A percentile compares a stretch with the other conserved stretches of the same genome.
Conservation (phyloP, 1,139 yeast species). For the Magnusiomyces starmeri region DNA sequence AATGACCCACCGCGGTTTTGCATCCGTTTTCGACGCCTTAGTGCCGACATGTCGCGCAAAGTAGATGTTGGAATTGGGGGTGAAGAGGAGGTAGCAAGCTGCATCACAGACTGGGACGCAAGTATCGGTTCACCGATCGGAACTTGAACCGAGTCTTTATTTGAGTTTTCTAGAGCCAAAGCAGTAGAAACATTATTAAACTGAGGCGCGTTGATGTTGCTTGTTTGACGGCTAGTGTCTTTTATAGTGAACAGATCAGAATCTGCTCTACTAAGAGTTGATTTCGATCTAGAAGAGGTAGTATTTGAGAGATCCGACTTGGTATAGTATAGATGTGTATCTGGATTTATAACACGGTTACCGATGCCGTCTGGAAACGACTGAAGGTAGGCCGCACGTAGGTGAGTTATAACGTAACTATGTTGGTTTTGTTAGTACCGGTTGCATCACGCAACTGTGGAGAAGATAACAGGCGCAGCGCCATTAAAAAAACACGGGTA, state of each 20-base stretch:
- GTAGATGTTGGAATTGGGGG: slow-evolving; percentile 17
- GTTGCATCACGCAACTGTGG: too few species aligned
- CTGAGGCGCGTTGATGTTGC: not conserved
- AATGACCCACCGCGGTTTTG: not conserved
- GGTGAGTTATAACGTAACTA: slow-evolving; percentile 29
- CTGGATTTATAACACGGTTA: slow-evolving; percentile 24
- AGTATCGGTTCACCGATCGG: not conserved
- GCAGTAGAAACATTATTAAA: slow-evolving; percentile 10
- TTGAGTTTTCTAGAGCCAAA: not conserved
- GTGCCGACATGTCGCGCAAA: slow-evolving; percentile 5
- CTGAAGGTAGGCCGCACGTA: slow-evolving; percentile 31
- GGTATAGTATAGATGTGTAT: slow-evolving; percentile 27
- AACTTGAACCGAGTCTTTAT: not conserved
- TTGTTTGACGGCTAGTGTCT: not conserved
- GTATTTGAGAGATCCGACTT: slow-evolving; percentile 25
- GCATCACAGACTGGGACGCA: slow-evolving; percentile 10
- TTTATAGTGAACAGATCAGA: not conserved
- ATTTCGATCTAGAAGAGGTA: not conserved
- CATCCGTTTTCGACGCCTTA: not conserved
- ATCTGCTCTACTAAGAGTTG: not conserved
- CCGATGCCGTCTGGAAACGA: slow-evolving; percentile 32
- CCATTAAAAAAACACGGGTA: not conserved
- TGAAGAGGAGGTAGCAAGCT: slow-evolving; percentile 12
- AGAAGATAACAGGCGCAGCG: not conserved
- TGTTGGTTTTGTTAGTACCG: not conserved